These are phyloP conservation scores for Ustilago curta DNA, from an alignment of 1,284 basidiomycete genomes.

Conservation along the genomic window DNA sequence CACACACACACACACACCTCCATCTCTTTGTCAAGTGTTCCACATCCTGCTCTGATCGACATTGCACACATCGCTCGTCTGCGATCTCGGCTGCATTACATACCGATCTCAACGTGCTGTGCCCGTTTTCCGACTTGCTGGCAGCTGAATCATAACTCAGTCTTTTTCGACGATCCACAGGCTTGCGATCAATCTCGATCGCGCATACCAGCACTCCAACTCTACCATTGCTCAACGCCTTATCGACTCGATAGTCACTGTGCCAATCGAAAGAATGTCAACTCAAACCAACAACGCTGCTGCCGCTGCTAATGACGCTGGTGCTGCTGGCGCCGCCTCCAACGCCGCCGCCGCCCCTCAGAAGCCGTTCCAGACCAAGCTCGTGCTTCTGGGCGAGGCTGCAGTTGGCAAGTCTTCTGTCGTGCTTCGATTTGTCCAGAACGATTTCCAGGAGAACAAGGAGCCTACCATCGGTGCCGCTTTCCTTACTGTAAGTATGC, in stretches of 20 bases:
- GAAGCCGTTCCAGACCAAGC: conserved; percentile 69
- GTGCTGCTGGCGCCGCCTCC: conserved; percentile 25
- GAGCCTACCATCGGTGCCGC: conserved; percentile 98
- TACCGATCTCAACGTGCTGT: not conserved
- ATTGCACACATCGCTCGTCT: not conserved
- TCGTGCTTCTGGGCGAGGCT: conserved; percentile 78
- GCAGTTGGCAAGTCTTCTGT: conserved; percentile 99
- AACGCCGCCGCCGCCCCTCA: conserved; percentile 50
- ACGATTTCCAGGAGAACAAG: conserved; percentile 96
- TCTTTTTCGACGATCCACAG: not conserved
- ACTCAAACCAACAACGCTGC: conserved; percentile 23
- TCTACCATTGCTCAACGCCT: not conserved
- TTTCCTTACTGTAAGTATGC: conserved; percentile 72
- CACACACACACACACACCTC: not conserved
- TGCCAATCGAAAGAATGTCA: conserved; percentile 18
- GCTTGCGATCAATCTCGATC: not conserved
- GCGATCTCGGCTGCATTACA: not conserved
- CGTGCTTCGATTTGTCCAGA: conserved; percentile 93
- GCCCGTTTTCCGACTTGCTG: not conserved
- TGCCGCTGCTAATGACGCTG: conserved; percentile 19
- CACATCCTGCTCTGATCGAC: not conserved
- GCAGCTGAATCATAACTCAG: not conserved
- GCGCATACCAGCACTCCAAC: not conserved
- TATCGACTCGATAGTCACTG: too few species aligned
- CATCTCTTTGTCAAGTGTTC: not conserved